Percentiles rank a stretch among this genome's conserved stretches.
Conservation (phyloP, 345 rosid species). For the Cardamine chenopodiifolia region DNA sequence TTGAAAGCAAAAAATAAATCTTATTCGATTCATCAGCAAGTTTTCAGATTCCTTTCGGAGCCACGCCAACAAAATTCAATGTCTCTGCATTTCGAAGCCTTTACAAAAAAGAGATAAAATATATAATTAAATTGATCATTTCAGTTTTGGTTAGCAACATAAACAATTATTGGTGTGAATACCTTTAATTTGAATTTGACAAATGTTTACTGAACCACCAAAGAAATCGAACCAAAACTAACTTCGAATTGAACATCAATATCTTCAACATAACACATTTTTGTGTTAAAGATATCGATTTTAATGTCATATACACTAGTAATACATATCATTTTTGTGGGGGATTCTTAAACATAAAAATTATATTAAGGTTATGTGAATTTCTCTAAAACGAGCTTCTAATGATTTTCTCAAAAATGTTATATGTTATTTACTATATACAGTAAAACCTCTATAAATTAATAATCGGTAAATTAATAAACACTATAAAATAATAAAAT, state of each 20-base stretch:
- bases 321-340: neutral
- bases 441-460: too few relatives aligned
- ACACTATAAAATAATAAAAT: too few relatives aligned
- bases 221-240: too few relatives aligned
- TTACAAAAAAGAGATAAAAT: neutral
- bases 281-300: neutral
- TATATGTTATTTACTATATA: neutral
- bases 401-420: neutral
- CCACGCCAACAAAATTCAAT: constrained; percentile 47
- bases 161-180: neutral
- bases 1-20: neutral
- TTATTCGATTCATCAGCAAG: neutral
- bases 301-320: neutral
- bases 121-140: neutral
- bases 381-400: neutral
- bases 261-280: neutral
- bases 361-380: neutral
- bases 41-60: constrained; percentile 42
- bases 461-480: too few relatives aligned
- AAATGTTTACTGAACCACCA: too few relatives aligned
- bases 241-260: too few relatives aligned
- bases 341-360: neutral
- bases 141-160: neutral
- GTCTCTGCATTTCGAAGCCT: constrained; percentile 52
- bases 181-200: neutral